Evolutionary conservation across 441 rosid species (phyloP), one percentile per base, ranked within the genome.

Genomic region (Croton setiger): DNA sequence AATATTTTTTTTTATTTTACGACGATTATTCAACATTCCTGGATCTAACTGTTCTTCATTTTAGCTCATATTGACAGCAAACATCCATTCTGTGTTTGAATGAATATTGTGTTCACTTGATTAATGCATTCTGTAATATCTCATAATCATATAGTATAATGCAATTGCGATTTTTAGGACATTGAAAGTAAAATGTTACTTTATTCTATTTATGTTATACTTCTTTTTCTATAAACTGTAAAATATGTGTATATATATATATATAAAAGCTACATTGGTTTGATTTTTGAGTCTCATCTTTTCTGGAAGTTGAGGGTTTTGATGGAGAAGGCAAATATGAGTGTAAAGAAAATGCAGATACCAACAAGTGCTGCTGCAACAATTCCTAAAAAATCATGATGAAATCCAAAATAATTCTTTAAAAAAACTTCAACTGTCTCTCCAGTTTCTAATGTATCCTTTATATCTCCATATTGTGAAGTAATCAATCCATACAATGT

Each of bases 291-390:
- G 7, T 52, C 8, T 76, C 66, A 90, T 80, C 93, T 72, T 67
- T 84, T 86, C 63, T 84, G 95, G 87, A 90, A 92, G 78, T 90
- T 92, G 64, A 90, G 86, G 11, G 66, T 51, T 81, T 77, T 92
- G 63, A 92, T 88, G 7, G 89, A 81, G 64, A 79, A 64, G 10
- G 91, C 95, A 68, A 90, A 92, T 52, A 72, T 77, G 83, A 86
- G 75, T 0, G 82, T 89, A 47, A 88, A 87, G 54, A 79, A 72
- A 69, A 88, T 63, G 1, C 81, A 63, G n/a, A 90, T 75, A 52
- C 87, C 90, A 13, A 87, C 85, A 15, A 74, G 76, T 31, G 84
- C 77, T 8, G 69, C 21, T 0, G 91, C 91, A 12, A 83, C 87
- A 0, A 82, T 75, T 57, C 85, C 87, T 12, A 90, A 18, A 48